A percentile compares a stretch with the other conserved stretches of the same genome.
Evolutionary conservation across 2,329 filamentous ascomycete species (phyloP).

Genomic region (Colletotrichum sp.): DNA sequence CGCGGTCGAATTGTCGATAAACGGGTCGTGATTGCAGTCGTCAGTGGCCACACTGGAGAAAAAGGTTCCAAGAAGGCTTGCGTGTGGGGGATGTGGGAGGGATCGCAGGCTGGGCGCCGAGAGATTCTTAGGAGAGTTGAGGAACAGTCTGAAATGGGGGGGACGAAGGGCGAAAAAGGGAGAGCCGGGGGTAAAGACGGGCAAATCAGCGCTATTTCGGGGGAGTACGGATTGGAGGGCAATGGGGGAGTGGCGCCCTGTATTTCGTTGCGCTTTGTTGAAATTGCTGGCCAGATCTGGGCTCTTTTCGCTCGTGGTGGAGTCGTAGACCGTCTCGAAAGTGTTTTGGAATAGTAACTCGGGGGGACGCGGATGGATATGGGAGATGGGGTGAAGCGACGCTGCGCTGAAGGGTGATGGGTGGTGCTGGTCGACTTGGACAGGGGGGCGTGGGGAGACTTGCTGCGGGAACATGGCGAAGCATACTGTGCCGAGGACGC

Average conservation of each 20-base stretch:
- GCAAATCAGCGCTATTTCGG: conserved; percentile 13
- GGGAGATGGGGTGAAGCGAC: conserved; percentile 15
- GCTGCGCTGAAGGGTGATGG: background rate
- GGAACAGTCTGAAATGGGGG: background rate
- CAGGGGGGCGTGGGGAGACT: background rate
- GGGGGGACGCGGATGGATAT: conserved; percentile 22
- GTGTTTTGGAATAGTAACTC: conserved; percentile 24
- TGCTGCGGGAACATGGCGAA: background rate
- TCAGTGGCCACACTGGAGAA: conserved; percentile 3
- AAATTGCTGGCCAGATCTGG: conserved; percentile 7
- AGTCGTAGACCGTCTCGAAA: conserved; percentile 25
- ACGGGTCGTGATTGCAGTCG: conserved; percentile 3
- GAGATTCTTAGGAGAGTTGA: conserved; percentile 14
- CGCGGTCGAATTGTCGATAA: conserved; percentile 4
- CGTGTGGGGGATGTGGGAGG: conserved; percentile 21
- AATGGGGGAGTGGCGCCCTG: conserved; percentile 3
- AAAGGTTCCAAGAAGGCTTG: conserved; percentile 19
- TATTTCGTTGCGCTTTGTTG: conserved; percentile 7
- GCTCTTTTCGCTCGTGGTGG: conserved; percentile 7
- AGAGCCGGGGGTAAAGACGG: background rate
- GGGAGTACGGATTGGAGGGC: background rate
- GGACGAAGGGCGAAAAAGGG: background rate
- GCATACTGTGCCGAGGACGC: background rate
- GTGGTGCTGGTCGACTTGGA: background rate
- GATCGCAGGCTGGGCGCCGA: conserved; percentile 28